Conservation (phyloP, 352 stramenopile species). For the Pythium phragmiticola region DNA sequence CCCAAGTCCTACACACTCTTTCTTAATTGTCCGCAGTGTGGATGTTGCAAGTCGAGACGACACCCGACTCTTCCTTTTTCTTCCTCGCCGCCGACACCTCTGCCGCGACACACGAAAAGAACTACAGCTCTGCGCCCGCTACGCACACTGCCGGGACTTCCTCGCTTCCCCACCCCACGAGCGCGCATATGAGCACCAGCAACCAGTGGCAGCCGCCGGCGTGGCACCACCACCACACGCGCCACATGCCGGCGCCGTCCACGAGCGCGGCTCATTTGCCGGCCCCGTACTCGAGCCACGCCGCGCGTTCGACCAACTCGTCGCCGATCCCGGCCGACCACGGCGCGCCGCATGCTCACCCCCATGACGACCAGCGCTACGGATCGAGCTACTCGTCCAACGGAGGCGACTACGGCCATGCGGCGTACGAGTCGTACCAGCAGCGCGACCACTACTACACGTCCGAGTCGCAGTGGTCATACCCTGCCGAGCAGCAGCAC, state of each 20-base stretch:
- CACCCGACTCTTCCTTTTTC: conserved; percentile 20
- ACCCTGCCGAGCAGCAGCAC: conserved; percentile 7
- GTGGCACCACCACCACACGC: conserved; percentile 18
- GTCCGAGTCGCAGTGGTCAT: conserved; percentile 17
- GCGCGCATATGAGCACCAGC: conserved; percentile 13
- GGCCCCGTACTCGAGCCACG: conserved; percentile 7
- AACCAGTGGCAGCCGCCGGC: conserved; percentile 25
- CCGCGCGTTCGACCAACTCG: conserved; percentile 9
- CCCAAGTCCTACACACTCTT: neutral
- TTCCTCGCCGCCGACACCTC: conserved; percentile 22
- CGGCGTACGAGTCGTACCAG: conserved; percentile 11
- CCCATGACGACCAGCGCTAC: conserved; percentile 12
- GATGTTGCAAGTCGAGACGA: conserved; percentile 30
- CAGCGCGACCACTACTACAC: conserved; percentile 16
- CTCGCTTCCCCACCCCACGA: neutral
- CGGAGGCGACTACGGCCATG: conserved; percentile 4
- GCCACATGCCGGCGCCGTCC: conserved; percentile 12
- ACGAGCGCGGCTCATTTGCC: conserved; percentile 10
- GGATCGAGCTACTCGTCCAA: conserved; percentile 12
- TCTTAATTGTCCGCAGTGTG: conserved; percentile 13
- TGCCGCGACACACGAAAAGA: conserved; percentile 19
- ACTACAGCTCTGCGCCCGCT: neutral
- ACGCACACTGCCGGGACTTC: neutral
- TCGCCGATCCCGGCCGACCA: conserved; percentile 6
- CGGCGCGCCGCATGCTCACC: neutral